These are phyloP conservation scores for Microsporum ferrugineum DNA, from an alignment of 2,329 filamentous ascomycete species.

Conservation along the genomic window DNA sequence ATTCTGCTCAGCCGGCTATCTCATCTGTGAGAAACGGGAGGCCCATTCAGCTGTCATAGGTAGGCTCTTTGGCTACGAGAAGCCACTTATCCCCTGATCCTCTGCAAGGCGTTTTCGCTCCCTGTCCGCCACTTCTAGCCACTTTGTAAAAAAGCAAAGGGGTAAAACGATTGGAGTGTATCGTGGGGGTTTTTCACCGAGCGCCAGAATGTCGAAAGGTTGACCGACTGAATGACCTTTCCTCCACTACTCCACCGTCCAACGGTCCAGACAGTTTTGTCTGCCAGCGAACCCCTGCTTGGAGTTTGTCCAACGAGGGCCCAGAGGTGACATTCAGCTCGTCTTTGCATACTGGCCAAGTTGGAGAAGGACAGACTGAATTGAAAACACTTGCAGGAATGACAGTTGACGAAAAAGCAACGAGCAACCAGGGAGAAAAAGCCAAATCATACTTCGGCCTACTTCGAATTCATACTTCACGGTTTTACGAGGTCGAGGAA, in stretches of 20 bases:
- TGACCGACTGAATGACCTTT: not conserved
- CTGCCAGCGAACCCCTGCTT: conserved; percentile 1
- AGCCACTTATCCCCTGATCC: conserved; percentile 1
- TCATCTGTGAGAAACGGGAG: no score
- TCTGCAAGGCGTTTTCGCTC: not conserved
- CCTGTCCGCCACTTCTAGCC: conserved; percentile 1
- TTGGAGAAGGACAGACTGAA: not conserved
- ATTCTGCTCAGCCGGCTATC: no score
- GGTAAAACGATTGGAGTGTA: no score
- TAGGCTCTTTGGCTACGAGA: not conserved
- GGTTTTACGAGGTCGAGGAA: not conserved
- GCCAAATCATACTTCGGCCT: not conserved
- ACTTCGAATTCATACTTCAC: not conserved
- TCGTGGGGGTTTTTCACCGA: conserved; percentile 2
- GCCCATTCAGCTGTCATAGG: not conserved
- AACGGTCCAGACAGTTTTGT: not conserved
- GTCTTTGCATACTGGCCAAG: not conserved
- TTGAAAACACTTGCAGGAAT: not conserved
- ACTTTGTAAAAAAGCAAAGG: not conserved
- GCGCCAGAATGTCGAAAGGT: not conserved
- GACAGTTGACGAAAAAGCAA: conserved; percentile 2
- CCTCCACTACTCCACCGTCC: not conserved
- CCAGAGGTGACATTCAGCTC: not conserved
- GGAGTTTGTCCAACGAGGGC: not conserved
- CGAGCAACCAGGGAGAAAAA: not conserved